A percentile compares a stretch with the other conserved stretches of the same genome.
phyloP scores from a whole-genome alignment of 2,329 filamentous ascomycete genomes.

The Microdochium bolleyi region DNA sequence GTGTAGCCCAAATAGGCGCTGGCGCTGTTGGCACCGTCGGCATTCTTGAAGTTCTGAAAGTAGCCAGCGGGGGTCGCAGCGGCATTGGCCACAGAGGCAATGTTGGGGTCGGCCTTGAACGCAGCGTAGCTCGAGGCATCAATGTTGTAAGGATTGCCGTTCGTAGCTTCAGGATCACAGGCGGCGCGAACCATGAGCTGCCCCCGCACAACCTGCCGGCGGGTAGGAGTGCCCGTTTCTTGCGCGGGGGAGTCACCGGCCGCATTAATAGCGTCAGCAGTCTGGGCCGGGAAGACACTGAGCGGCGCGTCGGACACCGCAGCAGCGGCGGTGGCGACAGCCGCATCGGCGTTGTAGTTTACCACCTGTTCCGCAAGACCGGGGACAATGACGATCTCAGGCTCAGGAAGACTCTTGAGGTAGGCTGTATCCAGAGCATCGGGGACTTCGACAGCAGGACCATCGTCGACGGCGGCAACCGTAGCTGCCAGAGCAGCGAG shows the following conservation, averaged over 20 bases:
- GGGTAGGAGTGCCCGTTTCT: not conserved
- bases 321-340: not conserved
- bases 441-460: not conserved
- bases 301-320: not conserved
- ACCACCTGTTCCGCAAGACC: not conserved
- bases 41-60: not conserved
- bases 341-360: not conserved
- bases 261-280: not conserved
- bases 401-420: not conserved
- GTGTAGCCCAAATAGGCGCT: not conserved
- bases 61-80: not conserved
- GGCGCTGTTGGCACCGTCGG: not conserved
- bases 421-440: not conserved
- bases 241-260: not conserved
- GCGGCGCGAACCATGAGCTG: not conserved
- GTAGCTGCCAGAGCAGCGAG: not conserved
- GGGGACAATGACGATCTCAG: not conserved
- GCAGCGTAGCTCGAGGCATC: not conserved
- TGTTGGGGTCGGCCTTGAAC: not conserved
- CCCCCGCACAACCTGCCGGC: not conserved
- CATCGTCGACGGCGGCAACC: not conserved
- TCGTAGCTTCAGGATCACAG: not conserved
- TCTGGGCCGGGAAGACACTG: not conserved
- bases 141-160: not conserved
- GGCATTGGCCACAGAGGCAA: not conserved